Conservation (phyloP, 176 grass and related monocot genomes). For the Luzula sylvatica region DNA sequence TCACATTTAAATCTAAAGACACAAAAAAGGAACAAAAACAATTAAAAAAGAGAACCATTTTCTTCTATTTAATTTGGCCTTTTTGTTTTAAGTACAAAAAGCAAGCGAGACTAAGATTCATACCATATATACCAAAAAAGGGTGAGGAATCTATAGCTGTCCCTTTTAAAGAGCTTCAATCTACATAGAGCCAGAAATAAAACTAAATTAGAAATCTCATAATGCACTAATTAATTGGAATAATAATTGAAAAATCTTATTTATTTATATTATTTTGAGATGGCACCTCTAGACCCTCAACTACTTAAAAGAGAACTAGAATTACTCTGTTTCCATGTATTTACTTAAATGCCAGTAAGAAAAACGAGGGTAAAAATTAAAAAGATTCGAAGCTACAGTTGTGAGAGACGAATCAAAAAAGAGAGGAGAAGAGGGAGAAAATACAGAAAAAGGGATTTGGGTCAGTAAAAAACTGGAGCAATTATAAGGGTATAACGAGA, state of each 20-base stretch:
- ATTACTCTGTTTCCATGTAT: not conserved
- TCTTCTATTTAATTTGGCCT: no score
- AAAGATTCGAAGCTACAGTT: not conserved
- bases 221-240: not conserved
- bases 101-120: not conserved
- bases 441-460: conserved; percentile 11
- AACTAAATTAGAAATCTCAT: conserved; percentile 3
- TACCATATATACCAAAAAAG: not conserved
- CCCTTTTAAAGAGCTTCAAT: conserved; percentile 1
- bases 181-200: conserved; percentile 2
- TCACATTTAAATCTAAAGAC: conserved; percentile 13
- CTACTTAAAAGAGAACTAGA: conserved; percentile 3
- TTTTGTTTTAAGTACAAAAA: no score
- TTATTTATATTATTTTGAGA: not conserved
- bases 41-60: no score
- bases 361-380: not conserved
- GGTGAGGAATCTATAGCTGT: not conserved
- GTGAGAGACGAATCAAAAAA: conserved; percentile 4
- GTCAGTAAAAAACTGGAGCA: conserved; percentile 14
- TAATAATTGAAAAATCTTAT: not conserved
- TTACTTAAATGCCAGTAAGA: not conserved
- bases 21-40: not conserved
- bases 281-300: not conserved
- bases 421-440: conserved; percentile 5
- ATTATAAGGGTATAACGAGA: conserved; percentile 17